phyloP scores from a whole-genome alignment of 495 filamentous ascomycete species.

The Xylaria grammica region DNA sequence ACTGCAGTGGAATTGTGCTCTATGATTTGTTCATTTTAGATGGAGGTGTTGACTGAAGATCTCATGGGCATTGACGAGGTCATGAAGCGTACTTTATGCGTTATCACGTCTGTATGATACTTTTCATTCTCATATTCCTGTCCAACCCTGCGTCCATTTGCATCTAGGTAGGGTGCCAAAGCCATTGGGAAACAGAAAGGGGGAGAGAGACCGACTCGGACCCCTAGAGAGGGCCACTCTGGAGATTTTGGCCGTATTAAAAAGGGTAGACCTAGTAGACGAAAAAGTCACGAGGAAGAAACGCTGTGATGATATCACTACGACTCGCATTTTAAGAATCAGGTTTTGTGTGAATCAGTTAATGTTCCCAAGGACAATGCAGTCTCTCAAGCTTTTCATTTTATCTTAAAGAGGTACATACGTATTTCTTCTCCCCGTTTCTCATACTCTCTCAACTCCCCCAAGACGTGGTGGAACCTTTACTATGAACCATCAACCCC shows the following conservation, averaged over 20 bases:
- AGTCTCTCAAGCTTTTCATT: too few relatives aligned
- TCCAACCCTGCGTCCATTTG: not conserved
- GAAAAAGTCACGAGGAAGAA: not conserved
- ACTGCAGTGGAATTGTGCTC: not conserved
- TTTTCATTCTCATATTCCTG: not conserved
- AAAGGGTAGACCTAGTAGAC: not conserved
- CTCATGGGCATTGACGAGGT: constrained; percentile 3
- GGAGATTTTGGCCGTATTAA: not conserved
- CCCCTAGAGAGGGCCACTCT: not conserved
- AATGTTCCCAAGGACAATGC: too few relatives aligned
- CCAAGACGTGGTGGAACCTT: too few relatives aligned
- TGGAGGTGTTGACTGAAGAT: not conserved
- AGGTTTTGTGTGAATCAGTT: too few relatives aligned
- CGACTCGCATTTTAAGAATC: not conserved
- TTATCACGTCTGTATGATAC: constrained; percentile 8
- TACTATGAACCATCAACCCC: too few relatives aligned
- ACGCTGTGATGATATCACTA: not conserved
- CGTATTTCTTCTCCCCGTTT: too few relatives aligned
- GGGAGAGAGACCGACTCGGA: not conserved
- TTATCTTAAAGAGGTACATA: too few relatives aligned
- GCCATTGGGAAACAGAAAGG: not conserved
- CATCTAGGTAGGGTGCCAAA: not conserved
- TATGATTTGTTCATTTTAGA: not conserved
- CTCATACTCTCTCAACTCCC: too few relatives aligned
- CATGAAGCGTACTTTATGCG: constrained; percentile 6